Evolutionary conservation across 2,329 filamentous ascomycete species (phyloP).

Genomic region (Myriangium duriaei): DNA sequence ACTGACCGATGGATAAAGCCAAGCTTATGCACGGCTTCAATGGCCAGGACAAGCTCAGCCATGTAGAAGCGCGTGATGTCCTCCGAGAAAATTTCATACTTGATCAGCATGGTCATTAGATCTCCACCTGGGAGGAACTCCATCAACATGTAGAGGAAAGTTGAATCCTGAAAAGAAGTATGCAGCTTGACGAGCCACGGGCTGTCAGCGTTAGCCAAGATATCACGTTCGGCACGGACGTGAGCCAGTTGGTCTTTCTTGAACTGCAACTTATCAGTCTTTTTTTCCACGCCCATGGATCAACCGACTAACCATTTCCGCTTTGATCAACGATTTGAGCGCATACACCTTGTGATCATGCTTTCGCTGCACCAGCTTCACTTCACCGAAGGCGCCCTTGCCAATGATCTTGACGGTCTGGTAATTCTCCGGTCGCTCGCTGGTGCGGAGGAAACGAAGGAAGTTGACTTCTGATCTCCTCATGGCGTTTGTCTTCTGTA

Average conservation of each 20-base stretch:
- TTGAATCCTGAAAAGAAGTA: slow-evolving; percentile 92
- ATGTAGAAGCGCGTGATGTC: slow-evolving; percentile 99
- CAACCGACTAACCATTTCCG: slow-evolving; percentile 62
- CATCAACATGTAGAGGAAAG: slow-evolving; percentile 98
- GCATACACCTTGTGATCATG: slow-evolving; percentile 94
- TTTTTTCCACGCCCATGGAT: background rate
- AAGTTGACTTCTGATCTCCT: slow-evolving; percentile 86
- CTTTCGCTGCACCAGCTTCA: slow-evolving; percentile 94
- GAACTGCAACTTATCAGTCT: slow-evolving; percentile 39
- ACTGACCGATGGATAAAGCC: slow-evolving; percentile 91
- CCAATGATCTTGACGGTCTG: slow-evolving; percentile 95
- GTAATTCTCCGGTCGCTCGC: slow-evolving; percentile 90
- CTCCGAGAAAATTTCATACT: slow-evolving; percentile 98
- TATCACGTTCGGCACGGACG: slow-evolving; percentile 93
- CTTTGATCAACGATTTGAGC: slow-evolving; percentile 96
- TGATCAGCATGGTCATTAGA: slow-evolving; percentile 99
- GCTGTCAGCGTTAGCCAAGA: slow-evolving; percentile 96
- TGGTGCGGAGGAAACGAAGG: slow-evolving; percentile 83
- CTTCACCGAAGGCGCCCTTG: slow-evolving; percentile 96
- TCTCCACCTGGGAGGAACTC: slow-evolving; percentile 97
- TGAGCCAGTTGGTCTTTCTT: slow-evolving; percentile 97
- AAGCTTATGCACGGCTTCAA: slow-evolving; percentile 94
- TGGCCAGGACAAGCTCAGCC: slow-evolving; percentile 94
- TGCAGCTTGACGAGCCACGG: slow-evolving; percentile 98
- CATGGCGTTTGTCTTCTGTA: slow-evolving; percentile 72